phyloP scores from a whole-genome alignment of 2,329 filamentous ascomycete genomes.

The Aspergillus sp. region DNA sequence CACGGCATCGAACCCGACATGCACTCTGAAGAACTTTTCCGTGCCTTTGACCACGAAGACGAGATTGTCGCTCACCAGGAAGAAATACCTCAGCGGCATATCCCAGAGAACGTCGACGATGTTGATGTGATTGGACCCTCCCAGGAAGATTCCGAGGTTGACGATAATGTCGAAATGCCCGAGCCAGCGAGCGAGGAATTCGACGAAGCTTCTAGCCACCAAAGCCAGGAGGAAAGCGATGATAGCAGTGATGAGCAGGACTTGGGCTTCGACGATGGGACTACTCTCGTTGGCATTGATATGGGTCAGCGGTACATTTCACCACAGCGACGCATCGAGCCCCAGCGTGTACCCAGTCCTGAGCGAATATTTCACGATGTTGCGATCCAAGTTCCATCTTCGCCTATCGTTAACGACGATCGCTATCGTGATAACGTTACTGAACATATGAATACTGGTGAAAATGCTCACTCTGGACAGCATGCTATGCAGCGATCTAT shows the following conservation, averaged over 20 bases:
- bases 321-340: neutral
- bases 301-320: neutral
- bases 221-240: neutral
- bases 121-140: too few species aligned
- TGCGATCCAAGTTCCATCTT: neutral
- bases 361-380: neutral
- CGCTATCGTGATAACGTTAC: neutral
- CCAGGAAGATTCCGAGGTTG: neutral
- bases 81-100: neutral
- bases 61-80: neutral
- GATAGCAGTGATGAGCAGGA: neutral
- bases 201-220: neutral
- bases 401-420: neutral
- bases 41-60: too few species aligned
- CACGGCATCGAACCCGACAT: neutral
- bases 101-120: neutral
- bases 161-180: neutral
- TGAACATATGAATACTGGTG: neutral
- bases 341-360: neutral
- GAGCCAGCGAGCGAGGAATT: neutral
- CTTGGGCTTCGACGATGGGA: neutral
- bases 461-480: neutral
- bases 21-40: neutral
- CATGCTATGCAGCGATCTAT: neutral
- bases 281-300: neutral